Evolutionary conservation across 1,284 basidiomycete species (phyloP).

Genomic region (Coniferiporia sulphurascens): DNA sequence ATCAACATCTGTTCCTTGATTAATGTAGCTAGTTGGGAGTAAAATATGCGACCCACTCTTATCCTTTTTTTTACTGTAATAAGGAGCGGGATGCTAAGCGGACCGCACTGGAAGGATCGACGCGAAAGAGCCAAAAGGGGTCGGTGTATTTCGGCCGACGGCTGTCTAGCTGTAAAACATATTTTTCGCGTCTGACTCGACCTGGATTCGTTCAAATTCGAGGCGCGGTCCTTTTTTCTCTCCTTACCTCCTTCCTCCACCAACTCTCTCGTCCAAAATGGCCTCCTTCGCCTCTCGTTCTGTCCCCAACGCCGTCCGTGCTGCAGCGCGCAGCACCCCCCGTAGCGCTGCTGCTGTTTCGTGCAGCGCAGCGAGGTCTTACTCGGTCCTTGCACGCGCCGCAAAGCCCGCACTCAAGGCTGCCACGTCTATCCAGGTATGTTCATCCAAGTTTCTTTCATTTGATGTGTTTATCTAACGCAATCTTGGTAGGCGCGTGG

Average conservation of each 20-base stretch:
- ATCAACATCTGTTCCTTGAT: background rate
- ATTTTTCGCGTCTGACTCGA: slow-evolving; percentile 9
- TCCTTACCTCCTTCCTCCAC: background rate
- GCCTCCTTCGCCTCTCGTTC: slow-evolving; percentile 57
- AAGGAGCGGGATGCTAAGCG: too few species aligned
- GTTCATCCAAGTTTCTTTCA: background rate
- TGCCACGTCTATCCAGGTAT: slow-evolving; percentile 39
- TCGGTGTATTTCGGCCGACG: slow-evolving; percentile 11
- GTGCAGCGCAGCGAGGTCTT: slow-evolving; percentile 55
- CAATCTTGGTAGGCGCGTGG: slow-evolving; percentile 54
- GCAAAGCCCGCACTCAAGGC: slow-evolving; percentile 36
- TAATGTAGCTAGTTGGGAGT: background rate
- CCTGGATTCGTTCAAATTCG: background rate
- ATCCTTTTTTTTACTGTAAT: too few species aligned
- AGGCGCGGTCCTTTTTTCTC: background rate
- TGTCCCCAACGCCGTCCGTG: slow-evolving; percentile 49
- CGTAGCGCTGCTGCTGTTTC: slow-evolving; percentile 40
- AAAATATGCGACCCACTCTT: too few species aligned
- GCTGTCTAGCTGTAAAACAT: background rate
- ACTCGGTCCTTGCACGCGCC: slow-evolving; percentile 65
- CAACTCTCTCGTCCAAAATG: slow-evolving; percentile 37
- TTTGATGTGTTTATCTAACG: background rate
- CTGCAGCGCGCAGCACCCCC: slow-evolving; percentile 54
- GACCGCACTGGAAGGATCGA: too few species aligned
- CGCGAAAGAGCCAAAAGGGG: too few species aligned